Percentiles rank a stretch among this genome's conserved stretches.
phyloP scores from a whole-genome alignment of 2,329 filamentous ascomycete species.

The Pyricularia pennisetigena region DNA sequence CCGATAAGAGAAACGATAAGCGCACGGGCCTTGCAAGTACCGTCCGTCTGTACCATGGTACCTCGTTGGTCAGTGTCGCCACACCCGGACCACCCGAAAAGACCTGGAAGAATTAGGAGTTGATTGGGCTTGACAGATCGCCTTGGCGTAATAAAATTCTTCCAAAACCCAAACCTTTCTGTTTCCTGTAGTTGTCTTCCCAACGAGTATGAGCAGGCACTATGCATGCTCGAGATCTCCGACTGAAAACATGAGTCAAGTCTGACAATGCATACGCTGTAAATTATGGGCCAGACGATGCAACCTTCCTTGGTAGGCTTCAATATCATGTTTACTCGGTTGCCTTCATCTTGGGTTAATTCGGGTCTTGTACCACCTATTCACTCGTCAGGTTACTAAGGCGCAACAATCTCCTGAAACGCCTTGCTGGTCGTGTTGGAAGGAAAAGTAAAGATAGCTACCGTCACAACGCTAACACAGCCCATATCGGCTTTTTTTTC shows the following conservation, averaged over 20 bases:
- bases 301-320: not conserved
- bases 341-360: not conserved
- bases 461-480: not conserved
- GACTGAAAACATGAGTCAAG: not conserved
- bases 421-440: not conserved
- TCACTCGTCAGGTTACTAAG: not conserved
- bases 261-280: not conserved
- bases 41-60: not conserved
- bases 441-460: not conserved
- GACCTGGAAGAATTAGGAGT: not conserved
- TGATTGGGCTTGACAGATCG: not conserved
- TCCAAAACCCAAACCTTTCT: not conserved
- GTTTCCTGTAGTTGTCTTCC: not conserved
- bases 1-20: not conserved
- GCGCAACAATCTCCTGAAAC: not conserved
- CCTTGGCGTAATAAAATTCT: not conserved
- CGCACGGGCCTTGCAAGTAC: not conserved
- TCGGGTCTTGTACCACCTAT: not conserved
- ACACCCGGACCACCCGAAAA: not conserved
- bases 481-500: not conserved
- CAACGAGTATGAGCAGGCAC: not conserved
- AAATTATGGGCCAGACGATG: not conserved
- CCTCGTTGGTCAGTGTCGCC: not conserved
- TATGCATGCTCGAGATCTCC: not conserved
- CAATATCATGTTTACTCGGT: not conserved